These are phyloP conservation scores for Metarhizium brunneum DNA, from an alignment of 2,329 filamentous ascomycete species.

Conservation along the genomic window DNA sequence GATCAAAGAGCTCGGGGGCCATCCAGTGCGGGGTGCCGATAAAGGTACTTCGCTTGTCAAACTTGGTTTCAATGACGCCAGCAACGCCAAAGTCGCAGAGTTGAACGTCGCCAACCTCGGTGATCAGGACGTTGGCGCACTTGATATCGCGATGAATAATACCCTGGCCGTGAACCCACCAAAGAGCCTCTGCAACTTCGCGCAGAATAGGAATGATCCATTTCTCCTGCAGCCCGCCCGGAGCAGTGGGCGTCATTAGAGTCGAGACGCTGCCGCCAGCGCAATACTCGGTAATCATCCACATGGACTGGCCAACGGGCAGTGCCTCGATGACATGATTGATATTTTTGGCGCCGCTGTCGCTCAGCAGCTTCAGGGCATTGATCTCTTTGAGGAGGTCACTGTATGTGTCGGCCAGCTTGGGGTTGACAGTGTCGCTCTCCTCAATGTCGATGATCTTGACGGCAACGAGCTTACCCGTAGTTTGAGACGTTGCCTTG, in stretches of 20 bases:
- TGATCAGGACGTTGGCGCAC: slow-evolving; percentile 72
- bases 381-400: slow-evolving; percentile 62
- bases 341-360: slow-evolving; percentile 68
- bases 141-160: slow-evolving; percentile 67
- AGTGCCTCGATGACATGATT: slow-evolving; percentile 74
- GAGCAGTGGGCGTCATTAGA: slow-evolving; percentile 57
- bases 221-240: slow-evolving; percentile 58
- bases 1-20: slow-evolving; percentile 68
- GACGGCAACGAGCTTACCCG: slow-evolving; percentile 54
- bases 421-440: slow-evolving; percentile 57
- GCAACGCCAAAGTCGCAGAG: slow-evolving; percentile 81
- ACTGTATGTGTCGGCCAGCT: slow-evolving; percentile 56
- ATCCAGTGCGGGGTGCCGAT: slow-evolving; percentile 83
- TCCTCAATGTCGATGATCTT: slow-evolving; percentile 83
- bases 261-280: slow-evolving; percentile 75
- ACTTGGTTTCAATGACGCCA: slow-evolving; percentile 64
- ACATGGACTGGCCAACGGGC: slow-evolving; percentile 69
- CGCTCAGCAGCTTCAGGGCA: slow-evolving; percentile 62
- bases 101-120: slow-evolving; percentile 67
- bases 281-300: slow-evolving; percentile 84
- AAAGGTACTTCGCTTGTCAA: slow-evolving; percentile 70
- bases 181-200: slow-evolving; percentile 56
- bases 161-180: slow-evolving; percentile 58
- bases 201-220: slow-evolving; percentile 60
- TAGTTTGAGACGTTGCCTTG: slow-evolving; percentile 44